Base-by-base conservation (phyloP, 306 rosid species). In the Glycine tomentella region DNA sequence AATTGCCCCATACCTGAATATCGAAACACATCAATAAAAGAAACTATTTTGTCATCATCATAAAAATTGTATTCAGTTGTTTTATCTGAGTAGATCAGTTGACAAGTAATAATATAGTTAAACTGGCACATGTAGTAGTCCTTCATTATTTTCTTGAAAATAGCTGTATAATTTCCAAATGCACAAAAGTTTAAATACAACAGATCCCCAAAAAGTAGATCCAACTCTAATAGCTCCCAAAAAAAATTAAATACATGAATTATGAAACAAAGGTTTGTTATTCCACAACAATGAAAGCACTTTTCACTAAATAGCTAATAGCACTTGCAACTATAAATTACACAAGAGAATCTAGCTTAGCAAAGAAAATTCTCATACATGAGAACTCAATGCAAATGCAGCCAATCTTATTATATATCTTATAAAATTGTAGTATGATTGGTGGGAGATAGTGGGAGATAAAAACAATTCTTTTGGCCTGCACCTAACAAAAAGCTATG, bases 1-100 rank as follows among this genome's bases (percentile, higher is more conserved):
- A 82, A 95, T 83, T 38, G 99, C 98, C 75, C 98, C 99, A 85
- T 95, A 95, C 92, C 99, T 95, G 82, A 76, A 83, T 72, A 69
- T 80, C 75, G 71, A 38, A 74, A 83, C 44, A 69, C 58, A 51
- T 72, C 62, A 86, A 25, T 61, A 49, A 78, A 76, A 66, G 51
- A 59, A 65, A 55, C 11, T 44, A 81, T 13, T 44, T 4, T 7
- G 46, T 69, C 40, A 2, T 66, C 25, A 70, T 3, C 42, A 58
- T 44, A 79, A 63, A 79, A 49, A 36, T n/a, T n/a, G 33, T 62
- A 42, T 38, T 42, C 64, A 33, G 42, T 78, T 57, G 69, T 80
- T 31, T 48, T 46, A 62, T 25, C 56, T 7, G 20, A 75, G 44
- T 76, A 64, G 74, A 40, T 7, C 20, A 75, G 44, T 76, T 70